Conservation (phyloP, 148 eudicot genomes). For the Rhododendron ovatum region DNA sequence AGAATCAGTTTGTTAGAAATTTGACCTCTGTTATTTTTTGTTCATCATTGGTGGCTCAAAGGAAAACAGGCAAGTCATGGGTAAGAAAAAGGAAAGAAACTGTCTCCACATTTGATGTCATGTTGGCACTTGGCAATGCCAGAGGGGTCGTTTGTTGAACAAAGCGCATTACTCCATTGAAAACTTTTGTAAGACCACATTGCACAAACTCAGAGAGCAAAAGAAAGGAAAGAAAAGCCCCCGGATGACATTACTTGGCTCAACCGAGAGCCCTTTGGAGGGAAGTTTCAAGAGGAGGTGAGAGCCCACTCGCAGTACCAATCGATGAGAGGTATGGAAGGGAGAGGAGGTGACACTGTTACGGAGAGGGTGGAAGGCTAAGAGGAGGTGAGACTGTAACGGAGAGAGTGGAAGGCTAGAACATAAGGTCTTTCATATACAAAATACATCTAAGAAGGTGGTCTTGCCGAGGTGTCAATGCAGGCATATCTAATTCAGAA, state of each 20-base stretch:
- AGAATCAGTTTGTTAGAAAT: background rate
- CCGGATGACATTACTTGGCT: background rate
- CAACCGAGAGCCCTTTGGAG: background rate
- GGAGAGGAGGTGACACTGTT: background rate
- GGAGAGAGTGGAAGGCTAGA: background rate
- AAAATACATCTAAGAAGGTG: background rate
- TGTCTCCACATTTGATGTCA: background rate
- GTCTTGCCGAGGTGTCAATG: background rate
- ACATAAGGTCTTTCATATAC: background rate
- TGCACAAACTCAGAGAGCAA: background rate
- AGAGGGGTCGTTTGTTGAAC: background rate
- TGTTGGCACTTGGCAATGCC: background rate
- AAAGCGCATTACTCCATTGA: background rate
- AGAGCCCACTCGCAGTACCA: background rate
- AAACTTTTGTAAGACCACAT: background rate
- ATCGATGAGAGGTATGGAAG: background rate
- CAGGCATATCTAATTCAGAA: background rate
- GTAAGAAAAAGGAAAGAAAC: background rate
- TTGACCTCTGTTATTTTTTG: background rate
- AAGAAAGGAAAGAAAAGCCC: background rate
- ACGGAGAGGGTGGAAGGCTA: background rate
- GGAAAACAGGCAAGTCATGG: background rate
- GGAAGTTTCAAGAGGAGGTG: background rate
- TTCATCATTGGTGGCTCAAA: background rate
- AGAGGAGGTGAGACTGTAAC: background rate